Evolutionary conservation across 129 eudicot genomes (phyloP).

Genomic region (Escallonia rubra): DNA sequence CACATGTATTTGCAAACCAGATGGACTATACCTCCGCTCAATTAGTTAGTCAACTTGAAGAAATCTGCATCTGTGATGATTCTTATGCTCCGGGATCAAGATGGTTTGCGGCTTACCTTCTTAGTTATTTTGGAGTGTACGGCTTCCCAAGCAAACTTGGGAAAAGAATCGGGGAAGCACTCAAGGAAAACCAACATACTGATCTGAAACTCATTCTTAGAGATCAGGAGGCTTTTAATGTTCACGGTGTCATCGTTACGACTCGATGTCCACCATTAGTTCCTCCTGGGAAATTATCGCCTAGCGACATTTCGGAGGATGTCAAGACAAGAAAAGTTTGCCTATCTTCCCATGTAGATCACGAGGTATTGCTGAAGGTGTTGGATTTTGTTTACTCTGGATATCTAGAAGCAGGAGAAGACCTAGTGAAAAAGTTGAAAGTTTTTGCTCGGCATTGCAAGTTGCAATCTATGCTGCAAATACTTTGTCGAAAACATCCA

Average conservation of each 20-base stretch:
- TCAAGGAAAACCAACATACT: slow-evolving; percentile 38
- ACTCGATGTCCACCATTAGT: slow-evolving; percentile 73
- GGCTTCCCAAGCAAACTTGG: slow-evolving; percentile 74
- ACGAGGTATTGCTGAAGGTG: slow-evolving; percentile 51
- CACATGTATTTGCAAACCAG: slow-evolving; percentile 20
- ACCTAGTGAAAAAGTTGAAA: slow-evolving; percentile 53
- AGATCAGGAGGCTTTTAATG: slow-evolving; percentile 45
- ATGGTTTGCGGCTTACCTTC: slow-evolving; percentile 66
- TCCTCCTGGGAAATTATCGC: slow-evolving; percentile 22
- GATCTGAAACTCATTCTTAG: slow-evolving; percentile 56
- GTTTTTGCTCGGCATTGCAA: slow-evolving; percentile 69
- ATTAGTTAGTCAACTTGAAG: slow-evolving; percentile 35
- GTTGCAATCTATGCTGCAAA: slow-evolving; percentile 46
- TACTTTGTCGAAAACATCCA: slow-evolving; percentile 54
- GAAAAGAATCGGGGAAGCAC: slow-evolving; percentile 37
- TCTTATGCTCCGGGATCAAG: slow-evolving; percentile 56
- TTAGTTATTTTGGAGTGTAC: slow-evolving; percentile 57
- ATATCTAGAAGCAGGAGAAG: slow-evolving; percentile 51
- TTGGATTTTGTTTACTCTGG: slow-evolving; percentile 75
- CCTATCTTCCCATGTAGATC: slow-evolving; percentile 71
- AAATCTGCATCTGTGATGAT: slow-evolving; percentile 39
- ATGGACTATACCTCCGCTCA: slow-evolving; percentile 28
- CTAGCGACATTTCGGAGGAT: slow-evolving; percentile 10
- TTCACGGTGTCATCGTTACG: slow-evolving; percentile 55
- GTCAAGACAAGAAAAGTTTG: slow-evolving; percentile 26